Evolutionary conservation across 257 asterid species (phyloP).

Genomic region (Solanum microdontum): DNA sequence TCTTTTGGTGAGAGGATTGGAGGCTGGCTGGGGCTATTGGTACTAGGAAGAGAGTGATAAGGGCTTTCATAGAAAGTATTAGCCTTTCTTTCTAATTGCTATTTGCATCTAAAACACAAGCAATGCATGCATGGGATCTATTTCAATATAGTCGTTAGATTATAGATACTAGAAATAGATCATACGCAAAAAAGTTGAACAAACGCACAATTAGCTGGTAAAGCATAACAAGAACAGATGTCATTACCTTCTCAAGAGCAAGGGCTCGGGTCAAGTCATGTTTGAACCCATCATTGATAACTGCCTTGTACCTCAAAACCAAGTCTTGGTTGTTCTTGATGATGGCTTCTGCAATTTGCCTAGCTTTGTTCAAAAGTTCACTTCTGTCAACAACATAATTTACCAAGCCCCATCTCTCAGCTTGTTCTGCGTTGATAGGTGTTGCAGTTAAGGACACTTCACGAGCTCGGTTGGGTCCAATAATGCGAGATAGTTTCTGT

Average conservation of each 20-base stretch:
- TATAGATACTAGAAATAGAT: not conserved
- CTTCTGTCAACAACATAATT: slow-evolving; percentile 74
- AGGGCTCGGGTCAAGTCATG: slow-evolving; percentile 65
- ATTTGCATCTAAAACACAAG: not conserved
- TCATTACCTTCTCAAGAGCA: slow-evolving; percentile 73
- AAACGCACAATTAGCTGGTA: not conserved
- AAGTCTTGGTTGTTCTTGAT: slow-evolving; percentile 72
- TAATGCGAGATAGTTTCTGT: slow-evolving; percentile 84
- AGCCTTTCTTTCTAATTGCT: not conserved
- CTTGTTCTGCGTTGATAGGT: slow-evolving; percentile 80
- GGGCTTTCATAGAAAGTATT: too few relatives aligned
- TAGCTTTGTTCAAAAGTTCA: slow-evolving; percentile 64
- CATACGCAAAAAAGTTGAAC: not conserved
- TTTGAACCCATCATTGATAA: slow-evolving; percentile 76
- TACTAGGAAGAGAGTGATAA: not conserved
- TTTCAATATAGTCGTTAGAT: not conserved
- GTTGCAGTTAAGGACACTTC: slow-evolving; percentile 65
- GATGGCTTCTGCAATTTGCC: slow-evolving; percentile 70
- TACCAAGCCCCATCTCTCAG: slow-evolving; percentile 89
- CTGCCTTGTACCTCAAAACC: slow-evolving; percentile 72
- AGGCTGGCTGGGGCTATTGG: not conserved
- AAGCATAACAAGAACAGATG: not conserved
- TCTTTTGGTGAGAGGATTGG: not conserved
- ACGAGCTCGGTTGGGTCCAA: slow-evolving; percentile 81
- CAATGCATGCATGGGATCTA: not conserved